Conservation (phyloP, 306 rosid species). For the Spatholobus suberectus region DNA sequence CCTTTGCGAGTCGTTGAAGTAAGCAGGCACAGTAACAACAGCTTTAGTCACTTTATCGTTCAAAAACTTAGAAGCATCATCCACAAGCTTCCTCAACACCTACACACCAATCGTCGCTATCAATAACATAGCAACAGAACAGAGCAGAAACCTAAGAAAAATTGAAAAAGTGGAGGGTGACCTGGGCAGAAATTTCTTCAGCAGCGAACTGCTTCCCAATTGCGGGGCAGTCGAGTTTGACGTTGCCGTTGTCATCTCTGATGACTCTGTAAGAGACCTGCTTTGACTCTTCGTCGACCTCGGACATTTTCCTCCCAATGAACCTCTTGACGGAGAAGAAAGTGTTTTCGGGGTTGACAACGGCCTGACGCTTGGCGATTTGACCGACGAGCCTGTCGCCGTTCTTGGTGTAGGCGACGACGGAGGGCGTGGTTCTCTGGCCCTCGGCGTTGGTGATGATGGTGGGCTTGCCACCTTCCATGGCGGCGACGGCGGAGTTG, state of each 20-base stretch:
- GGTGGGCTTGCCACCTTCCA: conserved; percentile 92
- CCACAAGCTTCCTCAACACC: conserved; percentile 97
- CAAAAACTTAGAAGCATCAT: conserved; percentile 95
- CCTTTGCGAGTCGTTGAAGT: conserved; percentile 98
- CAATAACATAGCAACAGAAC: neutral
- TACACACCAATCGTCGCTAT: neutral
- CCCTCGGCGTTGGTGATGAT: conserved; percentile 91
- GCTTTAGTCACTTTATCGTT: conserved; percentile 97
- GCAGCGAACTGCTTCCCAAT: conserved; percentile 85
- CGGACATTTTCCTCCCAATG: conserved; percentile 90
- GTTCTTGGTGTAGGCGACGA: conserved; percentile 88
- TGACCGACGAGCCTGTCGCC: conserved; percentile 91
- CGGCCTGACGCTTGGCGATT: conserved; percentile 94
- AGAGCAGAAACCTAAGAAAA: neutral
- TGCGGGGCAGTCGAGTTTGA: conserved; percentile 87
- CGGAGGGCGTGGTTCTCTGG: conserved; percentile 87
- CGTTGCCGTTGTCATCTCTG: conserved; percentile 83
- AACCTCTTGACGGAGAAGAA: conserved; percentile 92
- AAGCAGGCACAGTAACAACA: conserved; percentile 97
- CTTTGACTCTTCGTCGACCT: conserved; percentile 90
- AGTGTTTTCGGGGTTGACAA: conserved; percentile 86
- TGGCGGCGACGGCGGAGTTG: conserved; percentile 83
- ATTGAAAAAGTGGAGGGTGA: neutral
- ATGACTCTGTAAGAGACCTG: conserved; percentile 85
- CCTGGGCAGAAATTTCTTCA: conserved; percentile 96